Percentiles rank a stretch among this genome's conserved stretches.
Conservation (phyloP, 768 basidiomycete species). For the Macrocybe gigantea region DNA sequence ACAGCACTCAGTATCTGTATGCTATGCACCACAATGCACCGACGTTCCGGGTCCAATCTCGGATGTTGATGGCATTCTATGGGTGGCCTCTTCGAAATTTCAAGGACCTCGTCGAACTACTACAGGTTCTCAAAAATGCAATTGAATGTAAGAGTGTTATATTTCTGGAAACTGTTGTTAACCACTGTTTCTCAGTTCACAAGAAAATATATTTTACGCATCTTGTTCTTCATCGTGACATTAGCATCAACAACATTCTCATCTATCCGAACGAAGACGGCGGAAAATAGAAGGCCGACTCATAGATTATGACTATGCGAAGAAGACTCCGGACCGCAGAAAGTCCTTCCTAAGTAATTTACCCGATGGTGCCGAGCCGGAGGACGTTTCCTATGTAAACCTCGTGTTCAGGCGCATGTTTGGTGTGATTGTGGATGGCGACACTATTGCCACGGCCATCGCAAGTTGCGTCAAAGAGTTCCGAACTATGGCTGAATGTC, state of each 20-base stretch:
- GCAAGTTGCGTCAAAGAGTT: too few relatives aligned
- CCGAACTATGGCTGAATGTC: background rate
- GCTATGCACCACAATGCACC: background rate
- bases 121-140: background rate
- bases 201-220: background rate
- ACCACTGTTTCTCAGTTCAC: background rate
- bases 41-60: background rate
- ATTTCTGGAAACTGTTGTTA: background rate
- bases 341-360: too few relatives aligned
- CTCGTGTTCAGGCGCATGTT: too few relatives aligned
- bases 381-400: too few relatives aligned
- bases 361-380: too few relatives aligned
- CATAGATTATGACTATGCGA: slow-evolving; percentile 3
- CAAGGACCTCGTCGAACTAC: background rate
- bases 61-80: background rate
- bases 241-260: background rate
- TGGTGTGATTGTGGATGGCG: too few relatives aligned
- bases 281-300: background rate
- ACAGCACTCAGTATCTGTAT: too few relatives aligned
- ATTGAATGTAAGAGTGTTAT: background rate
- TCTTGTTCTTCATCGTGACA: background rate
- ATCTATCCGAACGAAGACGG: background rate
- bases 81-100: background rate
- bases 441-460: too few relatives aligned
- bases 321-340: background rate